phyloP scores from a whole-genome alignment of 1,139 yeast genomes.

The Geotrichum restrictum region DNA sequence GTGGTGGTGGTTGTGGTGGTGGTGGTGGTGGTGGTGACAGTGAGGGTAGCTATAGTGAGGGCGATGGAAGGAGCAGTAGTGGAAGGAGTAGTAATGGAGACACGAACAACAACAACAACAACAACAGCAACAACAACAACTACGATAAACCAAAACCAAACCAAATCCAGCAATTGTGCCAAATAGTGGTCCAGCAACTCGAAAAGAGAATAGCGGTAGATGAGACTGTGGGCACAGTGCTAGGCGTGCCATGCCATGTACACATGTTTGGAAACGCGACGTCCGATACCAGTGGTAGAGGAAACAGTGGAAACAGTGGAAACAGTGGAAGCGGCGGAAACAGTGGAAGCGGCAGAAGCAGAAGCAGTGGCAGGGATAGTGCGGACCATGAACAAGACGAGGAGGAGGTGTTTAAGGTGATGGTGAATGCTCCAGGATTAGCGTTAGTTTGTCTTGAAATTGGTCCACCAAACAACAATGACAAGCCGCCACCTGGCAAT shows the following conservation, averaged over 20 bases:
- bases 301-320: too few species aligned
- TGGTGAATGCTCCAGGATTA: conserved; percentile 10
- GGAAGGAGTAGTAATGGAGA: background rate
- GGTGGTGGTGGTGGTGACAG: background rate
- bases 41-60: background rate
- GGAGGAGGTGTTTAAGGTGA: background rate
- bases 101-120: too few species aligned
- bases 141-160: too few species aligned
- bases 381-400: background rate
- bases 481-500: background rate
- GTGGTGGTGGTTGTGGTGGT: too few species aligned
- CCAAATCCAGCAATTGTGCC: background rate
- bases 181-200: background rate
- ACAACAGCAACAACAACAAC: too few species aligned
- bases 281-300: too few species aligned
- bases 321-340: too few species aligned
- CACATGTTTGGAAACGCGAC: too few species aligned
- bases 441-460: conserved; percentile 6
- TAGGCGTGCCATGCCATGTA: conserved; percentile 11
- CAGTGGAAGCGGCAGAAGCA: too few species aligned
- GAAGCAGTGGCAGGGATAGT: too few species aligned
- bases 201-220: conserved; percentile 9
- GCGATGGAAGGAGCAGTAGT: background rate
- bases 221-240: conserved; percentile 11
- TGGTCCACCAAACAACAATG: too few species aligned